phyloP scores from a whole-genome alignment of 352 stramenopile genomes.

The Globisporangium radiosum region DNA sequence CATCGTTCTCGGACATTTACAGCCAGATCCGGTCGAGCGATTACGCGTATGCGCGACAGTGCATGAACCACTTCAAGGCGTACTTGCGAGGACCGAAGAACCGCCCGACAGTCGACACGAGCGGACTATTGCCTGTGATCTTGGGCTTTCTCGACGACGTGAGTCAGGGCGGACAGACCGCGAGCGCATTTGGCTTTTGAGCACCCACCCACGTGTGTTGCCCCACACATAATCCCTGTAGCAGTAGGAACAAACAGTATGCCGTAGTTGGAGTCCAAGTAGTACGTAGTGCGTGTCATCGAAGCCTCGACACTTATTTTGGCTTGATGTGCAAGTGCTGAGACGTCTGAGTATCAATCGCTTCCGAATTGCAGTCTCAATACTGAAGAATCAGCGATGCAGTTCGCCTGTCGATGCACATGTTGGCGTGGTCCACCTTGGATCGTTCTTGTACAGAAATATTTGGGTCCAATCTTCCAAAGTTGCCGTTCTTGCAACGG shows the following conservation, averaged over 20 bases:
- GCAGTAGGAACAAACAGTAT: not conserved
- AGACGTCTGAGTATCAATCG: not conserved
- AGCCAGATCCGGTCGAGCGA: constrained; percentile 76
- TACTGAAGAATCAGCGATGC: too few relatives aligned
- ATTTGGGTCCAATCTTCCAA: constrained; percentile 1
- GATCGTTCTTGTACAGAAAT: not conserved
- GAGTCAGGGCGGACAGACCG: constrained; percentile 41
- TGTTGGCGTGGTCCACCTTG: not conserved
- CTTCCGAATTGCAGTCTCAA: not conserved
- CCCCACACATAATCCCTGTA: not conserved
- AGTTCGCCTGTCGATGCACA: not conserved
- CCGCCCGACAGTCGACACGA: constrained; percentile 62
- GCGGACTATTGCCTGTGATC: constrained; percentile 67
- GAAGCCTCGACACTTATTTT: not conserved
- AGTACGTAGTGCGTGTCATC: not conserved
- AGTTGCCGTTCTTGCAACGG: not conserved
- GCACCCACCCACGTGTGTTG: not conserved
- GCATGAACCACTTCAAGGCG: constrained; percentile 78
- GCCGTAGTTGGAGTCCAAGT: not conserved
- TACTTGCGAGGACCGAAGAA: constrained; percentile 85
- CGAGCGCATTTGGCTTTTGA: constrained; percentile 78
- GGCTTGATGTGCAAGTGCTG: not conserved
- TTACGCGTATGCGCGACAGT: constrained; percentile 77
- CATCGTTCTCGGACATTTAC: constrained; percentile 86
- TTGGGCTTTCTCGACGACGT: constrained; percentile 72